These are phyloP conservation scores for Xylaria scruposa DNA, from an alignment of 495 filamentous ascomycete genomes.

Conservation along the genomic window DNA sequence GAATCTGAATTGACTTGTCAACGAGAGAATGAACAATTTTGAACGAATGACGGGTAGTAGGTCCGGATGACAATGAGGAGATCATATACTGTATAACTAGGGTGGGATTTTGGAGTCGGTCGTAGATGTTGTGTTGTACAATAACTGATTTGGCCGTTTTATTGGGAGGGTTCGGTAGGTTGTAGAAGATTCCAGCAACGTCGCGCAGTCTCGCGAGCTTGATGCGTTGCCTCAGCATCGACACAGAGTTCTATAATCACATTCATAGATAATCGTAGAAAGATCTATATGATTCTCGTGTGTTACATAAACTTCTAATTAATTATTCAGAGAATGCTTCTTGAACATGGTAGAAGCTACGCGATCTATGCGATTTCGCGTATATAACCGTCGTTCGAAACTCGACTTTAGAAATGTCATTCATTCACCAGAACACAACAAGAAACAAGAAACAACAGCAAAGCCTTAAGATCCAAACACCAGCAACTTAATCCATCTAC, in stretches of 20 bases:
- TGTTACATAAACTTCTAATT: conserved; percentile 25
- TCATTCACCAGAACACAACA: conserved; percentile 38
- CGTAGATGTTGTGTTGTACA: not conserved
- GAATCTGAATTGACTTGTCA: not conserved
- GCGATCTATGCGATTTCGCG: conserved; percentile 12
- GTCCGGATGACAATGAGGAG: not conserved
- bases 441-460: conserved; percentile 23
- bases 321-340: conserved; percentile 29
- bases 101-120: not conserved
- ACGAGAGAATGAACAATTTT: not conserved
- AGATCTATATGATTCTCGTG: conserved; percentile 34
- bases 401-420: conserved; percentile 24
- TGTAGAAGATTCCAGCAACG: conserved; percentile 38
- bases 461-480: conserved; percentile 16
- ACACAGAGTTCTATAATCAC: not conserved
- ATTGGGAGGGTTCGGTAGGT: not conserved
- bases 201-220: conserved; percentile 33
- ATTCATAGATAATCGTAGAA: conserved; percentile 25
- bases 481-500: conserved; percentile 15
- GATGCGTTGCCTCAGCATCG: conserved; percentile 15
- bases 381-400: conserved; percentile 38
- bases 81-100: not conserved
- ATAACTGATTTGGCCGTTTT: not conserved
- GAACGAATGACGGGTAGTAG: not conserved
- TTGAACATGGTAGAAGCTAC: conserved; percentile 35